Conservation (phyloP, 2,329 filamentous ascomycete genomes). For the Phyllosticta capitalensis region DNA sequence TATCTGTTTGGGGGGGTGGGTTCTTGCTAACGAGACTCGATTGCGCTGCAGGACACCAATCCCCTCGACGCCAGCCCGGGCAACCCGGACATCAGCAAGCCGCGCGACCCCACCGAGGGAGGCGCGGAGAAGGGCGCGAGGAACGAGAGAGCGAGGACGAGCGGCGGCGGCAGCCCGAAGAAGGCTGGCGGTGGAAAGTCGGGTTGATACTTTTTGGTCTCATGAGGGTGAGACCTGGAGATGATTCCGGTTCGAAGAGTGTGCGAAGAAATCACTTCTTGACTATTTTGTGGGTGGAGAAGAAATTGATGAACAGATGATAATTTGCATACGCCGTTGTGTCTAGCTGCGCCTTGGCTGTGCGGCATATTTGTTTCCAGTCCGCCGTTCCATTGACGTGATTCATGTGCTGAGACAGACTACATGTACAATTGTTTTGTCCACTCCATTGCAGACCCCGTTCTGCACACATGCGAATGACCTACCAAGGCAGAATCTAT, state of each 20-base stretch:
- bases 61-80: conserved; percentile 52
- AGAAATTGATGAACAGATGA: too few species aligned
- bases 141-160: conserved; percentile 24
- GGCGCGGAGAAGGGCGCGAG: conserved; percentile 30
- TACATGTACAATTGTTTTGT: too few species aligned
- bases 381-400: too few species aligned
- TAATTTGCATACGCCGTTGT: too few species aligned
- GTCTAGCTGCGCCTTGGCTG: too few species aligned
- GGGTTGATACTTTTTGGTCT: background rate
- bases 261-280: background rate
- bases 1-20: background rate
- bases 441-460: too few species aligned
- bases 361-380: too few species aligned
- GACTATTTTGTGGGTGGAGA: background rate
- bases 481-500: too few species aligned
- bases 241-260: too few species aligned
- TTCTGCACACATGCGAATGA: too few species aligned
- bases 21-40: background rate
- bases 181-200: conserved; percentile 5
- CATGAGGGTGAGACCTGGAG: background rate
- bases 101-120: conserved; percentile 35
- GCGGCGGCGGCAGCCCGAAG: conserved; percentile 23
- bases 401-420: too few species aligned
- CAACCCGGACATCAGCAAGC: conserved; percentile 48
- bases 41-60: conserved; percentile 26